Evolutionary conservation across 2,329 filamentous ascomycete genomes (phyloP), one percentile per base, ranked within the genome.

Genomic region (Macroventuria anomochaeta): DNA sequence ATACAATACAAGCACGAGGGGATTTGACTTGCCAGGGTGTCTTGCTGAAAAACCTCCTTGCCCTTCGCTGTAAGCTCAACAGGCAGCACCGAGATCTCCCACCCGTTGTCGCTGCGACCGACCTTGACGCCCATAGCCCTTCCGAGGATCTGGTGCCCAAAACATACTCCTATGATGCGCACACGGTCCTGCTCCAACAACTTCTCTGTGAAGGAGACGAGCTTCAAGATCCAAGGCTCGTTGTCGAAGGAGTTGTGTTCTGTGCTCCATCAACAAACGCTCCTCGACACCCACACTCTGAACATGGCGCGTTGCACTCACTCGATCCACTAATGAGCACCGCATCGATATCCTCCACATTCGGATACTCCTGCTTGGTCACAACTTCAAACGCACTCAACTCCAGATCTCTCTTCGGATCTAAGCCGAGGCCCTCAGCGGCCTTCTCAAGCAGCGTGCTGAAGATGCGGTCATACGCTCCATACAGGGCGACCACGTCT

Each of bases 61-160:
- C 91, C 92, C 67, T 83, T 83, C 20, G 82, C 78, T 4, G 86
- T 90, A 69, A 96, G 78, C 54, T 85, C 74, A 33, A 93, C 80
- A 23, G 86, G 82, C 20, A 84, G 84, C 2, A 95, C 91, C 42
- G 88, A 86, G n/a, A 90, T 78, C 76, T 96, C 92, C 92, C 91
- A 96, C 2, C 90, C 91, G 17, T 77, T 73, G 20, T 85, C 81
- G 70, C 85, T 90, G 47, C 85, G 78, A 29, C 81, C 86, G 2
- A 96, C 88, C 63, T 84, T 82, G 17, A 77, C 82, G 3, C 86
- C 89, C 62, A 93, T 70, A 1, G 90, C 89, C 46, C 91, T 81
- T 1, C 84, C 90, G 36, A 95, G 77, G 65, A 96, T 92, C 77
- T 96, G 91, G 72, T 96, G 91, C 5, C 91, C 91, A 72, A 93